These are phyloP conservation scores for Pseudonectria buxi DNA, from an alignment of 2,329 filamentous ascomycete species.

Conservation along the genomic window DNA sequence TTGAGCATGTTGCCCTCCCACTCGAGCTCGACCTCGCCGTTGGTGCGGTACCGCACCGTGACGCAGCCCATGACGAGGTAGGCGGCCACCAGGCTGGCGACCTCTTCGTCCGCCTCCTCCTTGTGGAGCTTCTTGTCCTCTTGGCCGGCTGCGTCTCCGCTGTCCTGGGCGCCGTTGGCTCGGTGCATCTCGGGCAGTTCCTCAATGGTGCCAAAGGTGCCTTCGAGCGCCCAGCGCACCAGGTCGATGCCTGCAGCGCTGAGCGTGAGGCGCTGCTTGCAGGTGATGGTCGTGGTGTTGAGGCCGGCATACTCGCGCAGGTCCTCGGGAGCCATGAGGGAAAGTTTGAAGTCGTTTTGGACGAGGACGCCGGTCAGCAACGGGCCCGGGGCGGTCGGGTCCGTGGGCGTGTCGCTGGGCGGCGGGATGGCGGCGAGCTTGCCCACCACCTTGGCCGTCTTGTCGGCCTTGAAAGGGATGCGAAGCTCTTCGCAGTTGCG, in stretches of 20 bases:
- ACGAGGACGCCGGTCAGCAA: constrained; percentile 87
- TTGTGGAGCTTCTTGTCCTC: constrained; percentile 1
- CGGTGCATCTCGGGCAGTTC: constrained; percentile 51
- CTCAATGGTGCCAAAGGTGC: constrained; percentile 85
- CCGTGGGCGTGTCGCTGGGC: constrained; percentile 35
- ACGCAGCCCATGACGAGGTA: constrained; percentile 87
- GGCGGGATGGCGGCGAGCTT: constrained; percentile 79
- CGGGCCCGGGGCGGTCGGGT: constrained; percentile 25
- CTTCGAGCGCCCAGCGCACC: constrained; percentile 88
- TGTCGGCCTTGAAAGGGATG: constrained; percentile 93
- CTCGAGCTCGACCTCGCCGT: constrained; percentile 80
- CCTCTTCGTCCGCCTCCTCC: constrained; percentile 57
- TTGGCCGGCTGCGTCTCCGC: constrained; percentile 33
- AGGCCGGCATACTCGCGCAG: constrained; percentile 94
- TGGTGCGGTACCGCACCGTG: constrained; percentile 67
- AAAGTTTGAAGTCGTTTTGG: constrained; percentile 96
- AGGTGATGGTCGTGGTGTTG: constrained; percentile 88
- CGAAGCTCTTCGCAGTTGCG: constrained; percentile 91
- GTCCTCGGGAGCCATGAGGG: constrained; percentile 93
- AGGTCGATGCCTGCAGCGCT: constrained; percentile 85
- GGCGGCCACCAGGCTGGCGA: constrained; percentile 46
- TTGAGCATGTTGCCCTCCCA: constrained; percentile 99
- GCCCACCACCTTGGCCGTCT: constrained; percentile 91
- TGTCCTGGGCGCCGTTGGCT: constrained; percentile 20
- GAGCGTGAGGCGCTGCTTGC: constrained; percentile 83